A percentile compares a stretch with the other conserved stretches of the same genome.
phyloP scores from a whole-genome alignment of 495 filamentous ascomycete genomes.

The Friedmanniomyces endolithicus region DNA sequence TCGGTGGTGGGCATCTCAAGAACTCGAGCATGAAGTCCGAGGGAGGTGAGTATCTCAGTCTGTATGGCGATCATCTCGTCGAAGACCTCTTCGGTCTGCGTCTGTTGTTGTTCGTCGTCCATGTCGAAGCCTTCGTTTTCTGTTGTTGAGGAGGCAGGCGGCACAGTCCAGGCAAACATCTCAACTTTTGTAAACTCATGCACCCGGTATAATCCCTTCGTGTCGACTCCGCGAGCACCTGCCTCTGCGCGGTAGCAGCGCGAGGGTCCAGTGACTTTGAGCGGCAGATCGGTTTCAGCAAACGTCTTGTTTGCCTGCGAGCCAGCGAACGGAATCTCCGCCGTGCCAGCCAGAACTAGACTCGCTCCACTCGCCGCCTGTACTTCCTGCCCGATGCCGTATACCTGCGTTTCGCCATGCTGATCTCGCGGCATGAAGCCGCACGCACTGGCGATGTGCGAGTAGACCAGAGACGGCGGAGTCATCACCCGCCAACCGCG shows the following conservation, averaged over 20 bases:
- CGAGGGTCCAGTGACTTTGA: constrained; percentile 70
- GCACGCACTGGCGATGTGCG: constrained; percentile 77
- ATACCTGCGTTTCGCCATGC: constrained; percentile 83
- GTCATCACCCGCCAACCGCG: constrained; percentile 64
- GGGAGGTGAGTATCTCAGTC: constrained; percentile 58
- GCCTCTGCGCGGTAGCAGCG: constrained; percentile 92
- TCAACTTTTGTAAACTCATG: constrained; percentile 99
- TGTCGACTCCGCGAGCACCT: constrained; percentile 73
- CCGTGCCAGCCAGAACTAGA: constrained; percentile 68
- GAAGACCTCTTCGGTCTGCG: constrained; percentile 40
- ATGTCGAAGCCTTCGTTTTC: background rate
- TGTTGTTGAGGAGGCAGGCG: constrained; percentile 24
- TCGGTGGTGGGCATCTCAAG: constrained; percentile 86
- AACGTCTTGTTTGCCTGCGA: constrained; percentile 70
- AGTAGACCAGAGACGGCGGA: constrained; percentile 84
- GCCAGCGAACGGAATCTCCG: constrained; percentile 86
- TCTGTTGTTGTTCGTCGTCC: constrained; percentile 8
- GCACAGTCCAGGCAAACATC: constrained; percentile 76
- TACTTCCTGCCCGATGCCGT: constrained; percentile 39
- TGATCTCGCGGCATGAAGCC: constrained; percentile 90
- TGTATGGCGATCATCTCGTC: constrained; percentile 75
- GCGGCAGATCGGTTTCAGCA: constrained; percentile 48
- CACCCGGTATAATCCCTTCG: constrained; percentile 93
- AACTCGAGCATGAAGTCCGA: constrained; percentile 75
- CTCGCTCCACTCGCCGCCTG: constrained; percentile 34